phyloP scores from a whole-genome alignment of 768 basidiomycete genomes.

The Tremella yokohamensis region DNA sequence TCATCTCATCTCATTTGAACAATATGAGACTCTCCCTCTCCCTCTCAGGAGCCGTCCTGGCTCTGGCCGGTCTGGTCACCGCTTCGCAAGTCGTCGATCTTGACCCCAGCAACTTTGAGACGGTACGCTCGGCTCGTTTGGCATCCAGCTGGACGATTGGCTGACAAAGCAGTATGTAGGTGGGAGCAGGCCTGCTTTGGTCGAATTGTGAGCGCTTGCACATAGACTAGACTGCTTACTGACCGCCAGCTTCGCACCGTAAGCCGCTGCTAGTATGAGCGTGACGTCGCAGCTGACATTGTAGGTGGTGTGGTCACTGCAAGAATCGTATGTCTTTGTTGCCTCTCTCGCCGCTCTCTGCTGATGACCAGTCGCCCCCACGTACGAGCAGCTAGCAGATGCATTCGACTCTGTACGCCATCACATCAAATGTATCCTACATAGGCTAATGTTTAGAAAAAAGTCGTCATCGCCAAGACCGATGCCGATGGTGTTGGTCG shows the following conservation, averaged over 20 bases:
- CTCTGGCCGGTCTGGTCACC: conserved; percentile 23
- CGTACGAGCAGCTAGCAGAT: conserved; percentile 83
- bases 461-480: conserved; percentile 83
- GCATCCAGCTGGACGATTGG: background rate
- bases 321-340: conserved; percentile 36
- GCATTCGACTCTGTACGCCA: conserved; percentile 58
- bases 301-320: conserved; percentile 49
- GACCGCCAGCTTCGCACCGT: conserved; percentile 31
- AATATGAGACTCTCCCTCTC: conserved; percentile 33
- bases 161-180: conserved; percentile 56
- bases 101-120: conserved; percentile 68
- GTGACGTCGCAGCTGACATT: conserved; percentile 3
- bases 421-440: background rate
- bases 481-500: conserved; percentile 87
- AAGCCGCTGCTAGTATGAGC: conserved; percentile 11
- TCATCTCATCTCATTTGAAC: background rate
- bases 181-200: conserved; percentile 73
- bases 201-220: conserved; percentile 72
- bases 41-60: conserved; percentile 25
- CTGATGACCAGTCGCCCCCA: conserved; percentile 68
- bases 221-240: conserved; percentile 3
- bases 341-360: background rate
- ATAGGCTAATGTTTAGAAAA: conserved; percentile 53
- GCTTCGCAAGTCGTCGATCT: conserved; percentile 80
- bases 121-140: conserved; percentile 46